Percentiles rank a stretch among this genome's conserved stretches.
Evolutionary conservation across 495 filamentous ascomycete genomes (phyloP).

Genomic region (Neurospora tetrasperma): DNA sequence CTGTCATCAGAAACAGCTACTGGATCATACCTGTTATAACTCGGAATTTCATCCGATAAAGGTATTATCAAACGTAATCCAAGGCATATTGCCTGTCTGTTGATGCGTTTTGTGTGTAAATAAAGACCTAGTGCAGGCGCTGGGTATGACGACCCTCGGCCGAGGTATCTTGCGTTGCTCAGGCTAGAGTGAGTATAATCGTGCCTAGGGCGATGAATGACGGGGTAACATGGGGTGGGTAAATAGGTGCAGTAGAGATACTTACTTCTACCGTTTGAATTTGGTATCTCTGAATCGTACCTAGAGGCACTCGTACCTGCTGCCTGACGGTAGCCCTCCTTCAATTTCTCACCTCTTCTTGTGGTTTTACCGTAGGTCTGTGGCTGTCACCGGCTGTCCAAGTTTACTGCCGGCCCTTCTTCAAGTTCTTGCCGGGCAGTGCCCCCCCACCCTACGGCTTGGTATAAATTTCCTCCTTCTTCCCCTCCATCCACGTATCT

Average conservation of each 20-base stretch:
- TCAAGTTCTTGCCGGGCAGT: not conserved
- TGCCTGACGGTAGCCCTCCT: not conserved
- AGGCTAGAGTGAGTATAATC: not conserved
- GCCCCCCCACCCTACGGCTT: not conserved
- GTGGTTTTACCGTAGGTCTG: not conserved
- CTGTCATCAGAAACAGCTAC: not conserved
- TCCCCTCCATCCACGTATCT: not conserved
- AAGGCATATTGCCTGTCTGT: not conserved
- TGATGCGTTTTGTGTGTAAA: not conserved
- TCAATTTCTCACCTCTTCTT: not conserved
- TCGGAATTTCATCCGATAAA: not conserved
- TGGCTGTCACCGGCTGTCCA: not conserved
- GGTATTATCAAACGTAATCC: not conserved
- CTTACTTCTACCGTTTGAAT: not conserved
- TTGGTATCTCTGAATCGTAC: not conserved
- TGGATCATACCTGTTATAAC: not conserved
- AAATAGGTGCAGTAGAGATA: too few species aligned
- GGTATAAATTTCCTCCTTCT: not conserved
- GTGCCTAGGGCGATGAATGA: not conserved
- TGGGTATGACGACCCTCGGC: not conserved
- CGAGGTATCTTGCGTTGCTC: not conserved
- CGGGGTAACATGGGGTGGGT: not conserved
- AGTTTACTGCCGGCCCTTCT: not conserved
- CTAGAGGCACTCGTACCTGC: too few species aligned
- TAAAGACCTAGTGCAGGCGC: not conserved